phyloP scores from a whole-genome alignment of 352 stramenopile species.

The Globisporangium yorkense region DNA sequence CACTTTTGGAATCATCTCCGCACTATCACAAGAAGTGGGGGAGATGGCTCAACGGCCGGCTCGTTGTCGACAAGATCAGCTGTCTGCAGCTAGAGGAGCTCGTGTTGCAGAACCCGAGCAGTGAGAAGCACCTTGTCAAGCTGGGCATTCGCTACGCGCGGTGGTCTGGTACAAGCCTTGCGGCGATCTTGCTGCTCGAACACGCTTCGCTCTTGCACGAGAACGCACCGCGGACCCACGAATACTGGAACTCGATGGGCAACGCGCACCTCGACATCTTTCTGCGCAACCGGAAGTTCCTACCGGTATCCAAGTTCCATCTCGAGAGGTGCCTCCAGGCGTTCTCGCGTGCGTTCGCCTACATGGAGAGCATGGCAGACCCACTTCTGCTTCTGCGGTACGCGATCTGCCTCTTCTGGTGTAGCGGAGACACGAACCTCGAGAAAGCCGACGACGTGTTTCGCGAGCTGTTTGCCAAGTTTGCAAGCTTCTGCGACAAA shows the following conservation, averaged over 20 bases:
- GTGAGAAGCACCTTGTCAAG: conserved; percentile 42
- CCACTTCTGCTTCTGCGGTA: conserved; percentile 57
- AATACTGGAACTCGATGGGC: conserved; percentile 66
- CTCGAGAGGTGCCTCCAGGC: conserved; percentile 41
- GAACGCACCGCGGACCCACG: conserved; percentile 29
- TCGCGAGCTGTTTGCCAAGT: conserved; percentile 44
- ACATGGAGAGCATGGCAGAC: conserved; percentile 54
- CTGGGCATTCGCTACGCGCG: conserved; percentile 55
- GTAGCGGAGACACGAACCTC: conserved; percentile 33
- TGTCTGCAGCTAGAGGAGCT: conserved; percentile 64
- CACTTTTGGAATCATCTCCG: conserved; percentile 7
- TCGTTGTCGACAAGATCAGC: conserved; percentile 60
- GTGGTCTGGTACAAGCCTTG: conserved; percentile 43
- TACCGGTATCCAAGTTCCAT: conserved; percentile 45
- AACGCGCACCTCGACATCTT: conserved; percentile 64
- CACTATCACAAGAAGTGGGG: conserved; percentile 61
- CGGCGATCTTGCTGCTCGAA: conserved; percentile 50
- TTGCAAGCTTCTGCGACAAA: conserved; percentile 57
- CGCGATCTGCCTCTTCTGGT: conserved; percentile 57
- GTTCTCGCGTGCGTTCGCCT: conserved; percentile 56
- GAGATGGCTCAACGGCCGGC: conserved; percentile 36
- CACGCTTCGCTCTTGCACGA: conserved; percentile 42
- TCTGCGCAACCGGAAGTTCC: conserved; percentile 56
- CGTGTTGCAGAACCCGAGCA: conserved; percentile 34
- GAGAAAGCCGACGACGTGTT: conserved; percentile 56